Conservation (phyloP, 2,329 filamentous ascomycete genomes). For the Rutstroemia sp. region DNA sequence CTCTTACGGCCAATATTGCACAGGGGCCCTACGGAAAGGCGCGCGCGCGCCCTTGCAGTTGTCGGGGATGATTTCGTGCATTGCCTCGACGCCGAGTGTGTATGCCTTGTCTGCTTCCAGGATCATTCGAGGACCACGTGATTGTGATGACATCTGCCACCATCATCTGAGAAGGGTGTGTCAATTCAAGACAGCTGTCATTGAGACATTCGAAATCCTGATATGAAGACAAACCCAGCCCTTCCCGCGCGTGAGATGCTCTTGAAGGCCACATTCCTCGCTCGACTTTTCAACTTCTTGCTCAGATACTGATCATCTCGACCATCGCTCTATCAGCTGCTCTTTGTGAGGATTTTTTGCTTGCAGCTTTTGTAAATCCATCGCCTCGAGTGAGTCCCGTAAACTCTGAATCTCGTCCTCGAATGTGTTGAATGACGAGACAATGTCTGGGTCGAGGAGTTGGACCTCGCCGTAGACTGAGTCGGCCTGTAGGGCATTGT, state of each 20-base stretch:
- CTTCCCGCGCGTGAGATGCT: not conserved
- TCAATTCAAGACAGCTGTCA: not conserved
- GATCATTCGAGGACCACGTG: not conserved
- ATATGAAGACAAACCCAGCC: not conserved
- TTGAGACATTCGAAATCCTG: not conserved
- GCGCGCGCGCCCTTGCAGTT: constrained; percentile 6
- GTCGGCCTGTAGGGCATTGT: constrained; percentile 47
- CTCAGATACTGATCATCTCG: constrained; percentile 14
- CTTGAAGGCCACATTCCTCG: not conserved
- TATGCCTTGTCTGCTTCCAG: not conserved
- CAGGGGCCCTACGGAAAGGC: not conserved
- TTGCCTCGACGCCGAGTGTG: not conserved
- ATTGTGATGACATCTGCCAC: constrained; percentile 9
- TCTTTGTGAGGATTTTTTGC: constrained; percentile 41
- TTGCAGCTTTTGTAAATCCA: constrained; percentile 31
- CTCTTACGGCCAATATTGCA: not conserved
- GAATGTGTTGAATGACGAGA: constrained; percentile 37
- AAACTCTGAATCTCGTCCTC: constrained; percentile 33
- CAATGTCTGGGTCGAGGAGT: constrained; percentile 46
- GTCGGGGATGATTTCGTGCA: constrained; percentile 2
- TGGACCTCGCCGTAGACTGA: constrained; percentile 41
- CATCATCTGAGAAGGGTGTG: constrained; percentile 3
- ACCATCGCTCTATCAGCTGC: constrained; percentile 41
- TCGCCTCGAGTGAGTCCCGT: constrained; percentile 30
- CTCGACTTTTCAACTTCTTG: not conserved